Evolutionary conservation across 257 asterid species (phyloP), one percentile per base, ranked within the genome.

Genomic region (Lithospermum erythrorhizon): DNA sequence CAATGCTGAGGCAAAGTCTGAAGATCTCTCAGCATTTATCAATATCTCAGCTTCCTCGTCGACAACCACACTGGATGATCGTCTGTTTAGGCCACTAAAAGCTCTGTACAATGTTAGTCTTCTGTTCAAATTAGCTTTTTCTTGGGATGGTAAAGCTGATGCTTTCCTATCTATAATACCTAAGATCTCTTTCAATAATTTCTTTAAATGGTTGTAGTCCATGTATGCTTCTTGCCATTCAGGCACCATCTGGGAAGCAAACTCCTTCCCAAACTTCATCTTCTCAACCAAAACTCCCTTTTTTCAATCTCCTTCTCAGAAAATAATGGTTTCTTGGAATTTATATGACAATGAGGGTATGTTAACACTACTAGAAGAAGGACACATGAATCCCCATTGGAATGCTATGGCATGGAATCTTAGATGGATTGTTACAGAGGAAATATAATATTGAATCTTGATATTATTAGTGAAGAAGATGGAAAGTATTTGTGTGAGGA

Each of bases 231-330:
- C 69, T 66, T 79, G 86, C 95, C 94, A 87, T 87, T 90, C 97
- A 41, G 62, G 96, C 32, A 90, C 90, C 95, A 84, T 81, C 65
- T 90, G 97, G 66, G 90, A 81, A 61, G 83, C 77, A 55, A 83
- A 65, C 70, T 90, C 97, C 75, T 83, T 90, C 67, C 97, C 95
- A 20, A 90, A 90, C 83, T 90, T 90, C 97, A 90, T 89, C 62
- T 71, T 77, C 47, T 6, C 5, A 25, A 25, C 41, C 41, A 32
- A 32, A 32, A 8, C 29, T 25, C 29, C 5, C 4, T 25, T 25
- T 25, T 25, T 25, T 25, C 2, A 25, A 24, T 24, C 4, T 27
- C 6, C 9, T 8, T 35, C 14, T 6, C 1, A 10, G 14, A 35
- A 35, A 35, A 35, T 8, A 35, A 32, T 35, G 45, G 45, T 6